These are phyloP conservation scores for Hyaloperonospora arabidopsidis DNA, from an alignment of 352 stramenopile genomes.

Conservation along the genomic window DNA sequence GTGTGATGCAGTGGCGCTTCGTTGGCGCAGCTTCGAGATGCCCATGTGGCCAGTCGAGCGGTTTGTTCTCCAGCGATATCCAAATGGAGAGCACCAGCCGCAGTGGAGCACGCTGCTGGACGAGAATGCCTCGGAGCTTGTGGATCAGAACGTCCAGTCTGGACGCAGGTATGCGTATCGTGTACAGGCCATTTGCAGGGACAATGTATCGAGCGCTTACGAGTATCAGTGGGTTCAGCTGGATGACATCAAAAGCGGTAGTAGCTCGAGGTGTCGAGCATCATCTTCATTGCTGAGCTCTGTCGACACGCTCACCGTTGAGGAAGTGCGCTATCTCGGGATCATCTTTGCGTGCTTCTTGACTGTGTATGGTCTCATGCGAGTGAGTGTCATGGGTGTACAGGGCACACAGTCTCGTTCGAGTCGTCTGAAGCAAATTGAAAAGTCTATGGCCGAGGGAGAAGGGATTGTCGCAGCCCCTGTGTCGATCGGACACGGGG, in stretches of 20 bases:
- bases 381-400: conserved; percentile 40
- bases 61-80: conserved; percentile 43
- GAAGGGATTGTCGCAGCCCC: conserved; percentile 3
- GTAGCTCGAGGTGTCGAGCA: conserved; percentile 5
- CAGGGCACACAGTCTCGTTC: conserved; percentile 44
- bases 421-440: conserved; percentile 42
- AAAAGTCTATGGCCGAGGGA: conserved; percentile 33
- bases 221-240: conserved; percentile 33
- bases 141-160: conserved; percentile 24
- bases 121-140: conserved; percentile 27
- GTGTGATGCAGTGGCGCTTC: conserved; percentile 35
- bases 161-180: conserved; percentile 42
- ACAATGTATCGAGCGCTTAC: conserved; percentile 37
- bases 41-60: conserved; percentile 33
- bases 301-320: conserved; percentile 20
- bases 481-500: conserved; percentile 6
- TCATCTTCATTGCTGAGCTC: conserved; percentile 17
- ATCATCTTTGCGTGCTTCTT: conserved; percentile 51
- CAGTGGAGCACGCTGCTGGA: conserved; percentile 40
- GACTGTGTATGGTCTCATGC: conserved; percentile 47
- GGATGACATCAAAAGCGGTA: conserved; percentile 4
- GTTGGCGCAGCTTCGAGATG: conserved; percentile 43
- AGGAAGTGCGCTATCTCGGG: conserved; percentile 36
- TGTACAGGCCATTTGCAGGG: conserved; percentile 28
- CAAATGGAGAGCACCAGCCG: conserved; percentile 20